These are phyloP conservation scores for Trichophyton verrucosum DNA, from an alignment of 2,329 filamentous ascomycete genomes.

Conservation along the genomic window DNA sequence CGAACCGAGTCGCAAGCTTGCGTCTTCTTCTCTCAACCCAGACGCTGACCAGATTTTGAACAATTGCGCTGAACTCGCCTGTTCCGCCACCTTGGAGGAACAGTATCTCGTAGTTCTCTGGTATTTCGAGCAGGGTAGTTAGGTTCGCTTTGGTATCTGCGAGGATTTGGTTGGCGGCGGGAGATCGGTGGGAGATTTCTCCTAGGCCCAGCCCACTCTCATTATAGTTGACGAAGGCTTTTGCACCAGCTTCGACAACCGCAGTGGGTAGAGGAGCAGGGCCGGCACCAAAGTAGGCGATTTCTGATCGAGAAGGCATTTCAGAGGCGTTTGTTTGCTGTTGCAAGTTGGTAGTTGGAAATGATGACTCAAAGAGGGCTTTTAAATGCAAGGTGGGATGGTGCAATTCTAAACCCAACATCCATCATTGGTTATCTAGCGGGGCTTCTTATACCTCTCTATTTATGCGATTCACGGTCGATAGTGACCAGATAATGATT, in stretches of 20 bases:
- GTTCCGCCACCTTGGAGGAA: constrained; percentile 81
- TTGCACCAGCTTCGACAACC: constrained; percentile 63
- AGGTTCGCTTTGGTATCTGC: constrained; percentile 66
- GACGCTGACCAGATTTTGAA: constrained; percentile 70
- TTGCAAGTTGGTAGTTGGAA: not conserved
- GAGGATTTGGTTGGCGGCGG: constrained; percentile 65
- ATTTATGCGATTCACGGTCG: not conserved
- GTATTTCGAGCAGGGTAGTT: constrained; percentile 62
- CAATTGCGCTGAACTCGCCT: constrained; percentile 70
- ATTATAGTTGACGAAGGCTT: constrained; percentile 70
- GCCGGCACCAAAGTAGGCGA: constrained; percentile 73
- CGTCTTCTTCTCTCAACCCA: constrained; percentile 64
- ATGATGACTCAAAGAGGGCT: no score
- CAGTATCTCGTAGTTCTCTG: constrained; percentile 73
- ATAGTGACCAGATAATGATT: no score
- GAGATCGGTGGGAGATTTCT: constrained; percentile 81
- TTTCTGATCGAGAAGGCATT: constrained; percentile 13
- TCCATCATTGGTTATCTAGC: not conserved
- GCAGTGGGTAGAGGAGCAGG: constrained; percentile 74
- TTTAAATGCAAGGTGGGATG: not conserved
- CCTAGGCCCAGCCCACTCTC: constrained; percentile 71
- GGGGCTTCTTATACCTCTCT: not conserved
- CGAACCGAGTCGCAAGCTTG: constrained; percentile 39
- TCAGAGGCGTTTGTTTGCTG: not conserved
- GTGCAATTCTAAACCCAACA: not conserved